Base-by-base conservation (phyloP, 1,139 yeast genomes). In the Pichia sp. region DNA sequence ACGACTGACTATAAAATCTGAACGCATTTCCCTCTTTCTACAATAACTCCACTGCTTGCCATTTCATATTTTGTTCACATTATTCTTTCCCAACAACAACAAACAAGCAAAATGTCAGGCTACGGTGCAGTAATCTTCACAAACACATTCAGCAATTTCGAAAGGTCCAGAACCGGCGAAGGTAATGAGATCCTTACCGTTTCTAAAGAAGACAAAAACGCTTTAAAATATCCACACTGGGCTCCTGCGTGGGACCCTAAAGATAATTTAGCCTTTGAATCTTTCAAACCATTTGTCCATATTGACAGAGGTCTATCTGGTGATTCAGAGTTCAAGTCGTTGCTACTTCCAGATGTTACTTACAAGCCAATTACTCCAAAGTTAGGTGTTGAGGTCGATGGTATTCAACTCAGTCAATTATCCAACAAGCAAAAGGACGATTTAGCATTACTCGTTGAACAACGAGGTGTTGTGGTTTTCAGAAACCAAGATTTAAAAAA, bases 401-500 rank as follows among this genome's bases (percentile, higher is more conserved):
- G 86, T 19, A 67, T 83, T 38, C 86, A 82, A 59, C 67, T 84
- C 44, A 76, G 84, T 2, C 62, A 73, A 50, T 68, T 83, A 47
- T 65, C 69, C 42, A 74, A 73, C 44, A 70, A 66, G 11, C 86
- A 76, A 38, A 79, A 76, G 59, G 79, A 82, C 60, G 90, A 83
- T 58, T 71, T 83, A 58, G 87, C 90, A 0, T 69, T 81, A 39
- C 67, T 77, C 34, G 82, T 78, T 38, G 84, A 85, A 12, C 76
- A 80, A 64, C 73, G 87, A 56, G 89, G 89, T 38, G 83, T 83
- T 44, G 82, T 81, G 30, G 77, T 82, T 12, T 82, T 84, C 67
- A 72, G 85, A 60, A 76, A 79, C 53, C 90, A 83, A 64, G 82
- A 85, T 58, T 75, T 82, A 53, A 75, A 79, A 41, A 70, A 71